phyloP scores from a whole-genome alignment of 257 asterid species.

The Lithospermum erythrorhizon region DNA sequence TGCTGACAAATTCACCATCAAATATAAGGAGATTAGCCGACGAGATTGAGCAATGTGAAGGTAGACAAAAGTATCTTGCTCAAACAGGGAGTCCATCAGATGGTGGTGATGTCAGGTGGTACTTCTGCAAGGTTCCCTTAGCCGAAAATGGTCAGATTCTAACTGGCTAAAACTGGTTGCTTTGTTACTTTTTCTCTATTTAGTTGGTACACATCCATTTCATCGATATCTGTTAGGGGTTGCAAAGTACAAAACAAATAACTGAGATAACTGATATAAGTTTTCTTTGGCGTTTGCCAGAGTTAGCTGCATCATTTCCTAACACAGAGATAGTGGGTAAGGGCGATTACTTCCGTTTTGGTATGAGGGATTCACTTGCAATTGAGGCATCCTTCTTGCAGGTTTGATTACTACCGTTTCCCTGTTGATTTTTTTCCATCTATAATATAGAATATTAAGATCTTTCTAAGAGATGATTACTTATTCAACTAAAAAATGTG shows the following conservation, averaged over 20 bases:
- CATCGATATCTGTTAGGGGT: neutral
- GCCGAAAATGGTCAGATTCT: conserved; percentile 55
- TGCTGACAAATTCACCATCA: conserved; percentile 82
- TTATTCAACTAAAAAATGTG: neutral
- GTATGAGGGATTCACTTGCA: conserved; percentile 97
- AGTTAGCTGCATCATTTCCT: conserved; percentile 83
- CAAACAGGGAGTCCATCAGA: conserved; percentile 88
- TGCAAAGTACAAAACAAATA: neutral
- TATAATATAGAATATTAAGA: neutral
- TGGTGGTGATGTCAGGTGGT: conserved; percentile 92
- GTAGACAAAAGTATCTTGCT: conserved; percentile 83
- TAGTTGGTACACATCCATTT: neutral
- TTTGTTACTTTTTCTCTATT: neutral
- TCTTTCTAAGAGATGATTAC: neutral
- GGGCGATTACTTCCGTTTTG: conserved; percentile 90
- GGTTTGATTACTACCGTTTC: conserved; percentile 30
- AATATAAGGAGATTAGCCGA: conserved; percentile 69
- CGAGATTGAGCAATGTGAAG: conserved; percentile 81
- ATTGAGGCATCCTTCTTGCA: conserved; percentile 93
- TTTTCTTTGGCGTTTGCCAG: conserved; percentile 25
- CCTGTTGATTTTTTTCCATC: neutral
- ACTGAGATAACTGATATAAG: neutral
- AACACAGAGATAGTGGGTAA: conserved; percentile 68
- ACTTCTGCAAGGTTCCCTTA: conserved; percentile 75
- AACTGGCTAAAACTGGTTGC: neutral